A percentile compares a stretch with the other conserved stretches of the same genome.
Evolutionary conservation across 257 asterid species (phyloP).

Genomic region (Paraleonurus japonicus): DNA sequence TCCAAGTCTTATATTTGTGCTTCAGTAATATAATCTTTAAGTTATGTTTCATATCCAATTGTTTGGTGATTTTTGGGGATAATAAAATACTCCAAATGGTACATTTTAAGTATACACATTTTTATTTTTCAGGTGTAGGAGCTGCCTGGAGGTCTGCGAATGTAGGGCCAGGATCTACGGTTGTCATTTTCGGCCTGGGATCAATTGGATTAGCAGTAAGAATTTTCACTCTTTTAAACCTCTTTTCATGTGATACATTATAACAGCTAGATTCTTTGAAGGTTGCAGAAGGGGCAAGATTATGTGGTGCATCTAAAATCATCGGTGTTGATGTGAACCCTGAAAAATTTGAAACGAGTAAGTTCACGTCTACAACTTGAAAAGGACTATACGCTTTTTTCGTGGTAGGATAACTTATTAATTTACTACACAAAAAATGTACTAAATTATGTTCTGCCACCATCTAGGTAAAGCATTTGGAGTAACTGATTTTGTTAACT

Average conservation of each 20-base stretch:
- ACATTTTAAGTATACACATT: too few relatives aligned
- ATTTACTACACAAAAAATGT: not conserved
- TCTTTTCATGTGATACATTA: not conserved
- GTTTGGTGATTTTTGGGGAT: not conserved
- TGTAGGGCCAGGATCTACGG: conserved; percentile 79
- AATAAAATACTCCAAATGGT: not conserved
- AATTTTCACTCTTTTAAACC: not conserved
- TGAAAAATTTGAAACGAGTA: conserved; percentile 50
- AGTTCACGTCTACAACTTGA: not conserved
- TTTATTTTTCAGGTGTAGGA: conserved; percentile 66
- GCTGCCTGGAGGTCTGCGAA: conserved; percentile 77
- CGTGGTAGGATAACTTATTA: too few relatives aligned
- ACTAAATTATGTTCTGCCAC: not conserved
- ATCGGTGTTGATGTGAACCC: conserved; percentile 75
- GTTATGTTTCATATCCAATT: not conserved
- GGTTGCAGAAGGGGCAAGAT: conserved; percentile 86
- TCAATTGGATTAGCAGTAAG: conserved; percentile 77
- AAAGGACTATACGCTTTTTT: not conserved
- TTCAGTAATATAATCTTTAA: not conserved
- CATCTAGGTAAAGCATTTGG: conserved; percentile 62
- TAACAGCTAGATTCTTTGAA: not conserved
- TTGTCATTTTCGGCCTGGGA: conserved; percentile 78
- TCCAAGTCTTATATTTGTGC: not conserved
- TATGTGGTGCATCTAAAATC: conserved; percentile 59
- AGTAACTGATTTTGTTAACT: conserved; percentile 63